These are phyloP conservation scores for Aspergillus incahuasiensis DNA, from an alignment of 495 filamentous ascomycete genomes.

Conservation along the genomic window DNA sequence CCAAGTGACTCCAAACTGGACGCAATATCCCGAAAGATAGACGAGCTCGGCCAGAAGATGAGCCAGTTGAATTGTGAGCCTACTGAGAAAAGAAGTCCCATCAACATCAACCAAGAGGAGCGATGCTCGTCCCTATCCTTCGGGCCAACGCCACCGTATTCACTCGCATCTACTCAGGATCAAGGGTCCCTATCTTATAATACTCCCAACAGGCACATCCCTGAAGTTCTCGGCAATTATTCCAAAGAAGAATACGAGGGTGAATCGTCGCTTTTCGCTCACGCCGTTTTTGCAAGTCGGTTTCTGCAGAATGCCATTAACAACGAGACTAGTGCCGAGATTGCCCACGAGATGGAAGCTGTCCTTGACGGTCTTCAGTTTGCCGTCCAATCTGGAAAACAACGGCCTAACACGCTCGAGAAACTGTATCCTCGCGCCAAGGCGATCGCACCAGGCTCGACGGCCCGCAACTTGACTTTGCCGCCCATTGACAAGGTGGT, in stretches of 20 bases:
- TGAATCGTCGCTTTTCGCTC: conserved; percentile 11
- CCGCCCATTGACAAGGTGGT: conserved; percentile 10
- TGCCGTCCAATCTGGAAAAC: conserved; percentile 1
- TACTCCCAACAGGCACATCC: too few species aligned
- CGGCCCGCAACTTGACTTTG: conserved; percentile 4
- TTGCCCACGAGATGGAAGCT: neutral
- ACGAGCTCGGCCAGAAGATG: too few species aligned
- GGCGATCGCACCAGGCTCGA: conserved; percentile 4
- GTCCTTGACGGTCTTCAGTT: neutral
- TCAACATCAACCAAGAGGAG: neutral
- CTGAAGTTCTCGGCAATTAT: neutral
- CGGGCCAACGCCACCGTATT: neutral
- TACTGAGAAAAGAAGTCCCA: too few species aligned
- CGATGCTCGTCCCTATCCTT: neutral
- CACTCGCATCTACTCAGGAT: neutral
- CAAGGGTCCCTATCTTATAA: neutral
- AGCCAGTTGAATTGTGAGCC: too few species aligned
- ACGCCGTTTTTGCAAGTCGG: conserved; percentile 6
- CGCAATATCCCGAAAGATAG: too few species aligned
- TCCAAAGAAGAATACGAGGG: conserved; percentile 1
- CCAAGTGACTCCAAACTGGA: too few species aligned
- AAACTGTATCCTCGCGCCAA: conserved; percentile 4
- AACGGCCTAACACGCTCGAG: conserved; percentile 9
- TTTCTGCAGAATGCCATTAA: conserved; percentile 6
- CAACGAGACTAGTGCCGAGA: neutral